Base-by-base conservation (phyloP, 2,329 filamentous ascomycete species). In the Acarospora socialis region DNA sequence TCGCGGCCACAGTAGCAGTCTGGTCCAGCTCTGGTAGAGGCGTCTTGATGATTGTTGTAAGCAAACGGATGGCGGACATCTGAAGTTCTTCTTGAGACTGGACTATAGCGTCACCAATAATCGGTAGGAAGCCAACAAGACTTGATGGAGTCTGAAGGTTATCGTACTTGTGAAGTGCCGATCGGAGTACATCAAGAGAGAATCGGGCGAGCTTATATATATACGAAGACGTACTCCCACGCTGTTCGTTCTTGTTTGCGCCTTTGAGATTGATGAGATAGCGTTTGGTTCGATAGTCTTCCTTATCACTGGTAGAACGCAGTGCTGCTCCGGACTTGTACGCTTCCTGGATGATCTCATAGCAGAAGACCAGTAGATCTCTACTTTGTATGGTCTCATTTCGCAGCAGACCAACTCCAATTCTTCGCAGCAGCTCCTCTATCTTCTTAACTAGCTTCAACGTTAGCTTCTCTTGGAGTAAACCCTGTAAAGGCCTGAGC, bases 361-460 rank as follows among this genome's bases (percentile, higher is more conserved):
- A 95, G 52, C 86, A 93, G 54, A 98, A 94, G 0, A 93, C 61
- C n/a, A 98, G 61, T 23, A 87, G 76, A 43, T 93, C 82, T 29
- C 78, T 74, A 45, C 74, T 81, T 41, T 79, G 74, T 0, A 82
- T 77, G 0, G 75, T 77, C 3, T 78, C 66, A 45, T 98, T 98
- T 41, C 81, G 77, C 17, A 92, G 56, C 3, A 98, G 64, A 19
- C 90, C 92, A 5, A 80, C 69, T 1, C 81, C 77, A 32, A 98
- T 80, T 32, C 90, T 76, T 30, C 77, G 70, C 34, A 98, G 66
- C 13, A 98, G 63, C 35, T 92, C 79, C 48, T 98, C 90, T 34
- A 94, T 80, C 59, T 95, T 94, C 46, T 77, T 78, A 7, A 86
- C 75, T 57, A 83, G 80, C 46, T 73, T 80, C 10, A 84, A 61